Evolutionary conservation across 768 basidiomycete species (phyloP).

Genomic region (Tricholoma sp.): DNA sequence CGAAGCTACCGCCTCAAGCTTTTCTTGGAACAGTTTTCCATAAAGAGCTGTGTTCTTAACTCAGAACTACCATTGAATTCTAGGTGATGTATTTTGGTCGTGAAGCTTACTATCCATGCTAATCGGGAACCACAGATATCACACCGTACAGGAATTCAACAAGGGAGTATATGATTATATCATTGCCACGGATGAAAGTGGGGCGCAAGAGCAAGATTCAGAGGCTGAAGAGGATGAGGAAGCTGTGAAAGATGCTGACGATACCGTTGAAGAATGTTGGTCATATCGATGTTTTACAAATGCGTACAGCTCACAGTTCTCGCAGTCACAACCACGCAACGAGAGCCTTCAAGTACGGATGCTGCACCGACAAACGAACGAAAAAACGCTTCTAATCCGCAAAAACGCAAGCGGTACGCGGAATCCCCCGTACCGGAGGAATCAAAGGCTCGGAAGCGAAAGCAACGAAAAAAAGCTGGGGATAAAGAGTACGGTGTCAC

Average conservation of each 20-base stretch:
- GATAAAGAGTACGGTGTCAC: slow-evolving; percentile 91
- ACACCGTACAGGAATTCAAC: slow-evolving; percentile 98
- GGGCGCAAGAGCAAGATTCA: slow-evolving; percentile 43
- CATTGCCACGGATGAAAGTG: slow-evolving; percentile 93
- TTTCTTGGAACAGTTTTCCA: slow-evolving; percentile 97
- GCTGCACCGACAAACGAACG: slow-evolving; percentile 9
- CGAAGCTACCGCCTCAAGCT: slow-evolving; percentile 92
- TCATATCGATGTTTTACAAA: not conserved
- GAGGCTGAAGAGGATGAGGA: slow-evolving; percentile 42
- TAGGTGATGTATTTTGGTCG: slow-evolving; percentile 38
- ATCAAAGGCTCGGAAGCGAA: slow-evolving; percentile 47
- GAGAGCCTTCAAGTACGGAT: slow-evolving; percentile 25
- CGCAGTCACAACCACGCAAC: slow-evolving; percentile 53
- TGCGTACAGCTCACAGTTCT: not conserved
- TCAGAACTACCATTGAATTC: slow-evolving; percentile 95
- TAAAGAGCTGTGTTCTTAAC: slow-evolving; percentile 94
- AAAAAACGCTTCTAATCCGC: slow-evolving; percentile 16
- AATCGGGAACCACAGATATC: slow-evolving; percentile 53
- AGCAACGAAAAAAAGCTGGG: slow-evolving; percentile 35
- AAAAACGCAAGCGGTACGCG: slow-evolving; percentile 56
- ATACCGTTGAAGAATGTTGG: slow-evolving; percentile 33
- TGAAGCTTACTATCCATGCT: not conserved
- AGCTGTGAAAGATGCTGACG: slow-evolving; percentile 32
- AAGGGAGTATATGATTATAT: slow-evolving; percentile 98
- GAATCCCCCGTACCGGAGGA: slow-evolving; percentile 31